A percentile compares a stretch with the other conserved stretches of the same genome.
phyloP scores from a whole-genome alignment of 2,329 filamentous ascomycete species.

The Elsinoe arachidis region DNA sequence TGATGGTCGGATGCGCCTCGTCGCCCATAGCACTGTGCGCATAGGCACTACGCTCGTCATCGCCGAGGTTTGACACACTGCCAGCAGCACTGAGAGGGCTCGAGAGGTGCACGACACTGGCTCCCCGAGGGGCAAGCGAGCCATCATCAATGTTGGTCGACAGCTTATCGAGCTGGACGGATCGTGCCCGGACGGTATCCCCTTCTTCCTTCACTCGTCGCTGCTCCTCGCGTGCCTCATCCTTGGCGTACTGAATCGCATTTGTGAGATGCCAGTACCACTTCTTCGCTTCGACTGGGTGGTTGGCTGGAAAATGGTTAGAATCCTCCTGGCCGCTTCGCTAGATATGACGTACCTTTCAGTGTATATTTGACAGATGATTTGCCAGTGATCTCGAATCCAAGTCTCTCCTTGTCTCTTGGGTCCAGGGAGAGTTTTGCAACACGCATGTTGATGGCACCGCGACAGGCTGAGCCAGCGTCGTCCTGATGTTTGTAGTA shows the following conservation, averaged over 20 bases:
- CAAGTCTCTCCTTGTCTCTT: conserved; percentile 72
- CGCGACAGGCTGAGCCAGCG: conserved; percentile 87
- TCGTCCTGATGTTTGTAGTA: conserved; percentile 99
- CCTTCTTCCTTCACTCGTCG: conserved; percentile 64
- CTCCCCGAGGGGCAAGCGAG: conserved; percentile 7
- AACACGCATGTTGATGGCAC: conserved; percentile 98
- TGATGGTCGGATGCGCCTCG: conserved; percentile 41
- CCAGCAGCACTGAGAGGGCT: conserved; percentile 10
- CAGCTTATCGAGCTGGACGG: conserved; percentile 55
- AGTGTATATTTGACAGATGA: conserved; percentile 97
- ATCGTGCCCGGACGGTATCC: conserved; percentile 68
- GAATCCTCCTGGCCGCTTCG: too few relatives aligned
- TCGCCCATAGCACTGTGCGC: conserved; percentile 50
- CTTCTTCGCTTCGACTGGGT: conserved; percentile 93
- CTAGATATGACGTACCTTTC: conserved; percentile 40
- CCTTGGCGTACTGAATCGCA: conserved; percentile 96
- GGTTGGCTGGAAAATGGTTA: conserved; percentile 54
- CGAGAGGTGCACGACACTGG: not conserved
- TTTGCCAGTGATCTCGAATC: conserved; percentile 96
- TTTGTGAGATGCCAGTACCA: conserved; percentile 99
- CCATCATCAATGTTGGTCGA: conserved; percentile 23
- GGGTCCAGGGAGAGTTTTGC: conserved; percentile 91
- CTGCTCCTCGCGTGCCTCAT: conserved; percentile 88
- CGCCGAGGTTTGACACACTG: conserved; percentile 12
- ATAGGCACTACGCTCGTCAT: conserved; percentile 51